Conservation (phyloP, 78 protist species). For the Guillardia theta region DNA sequence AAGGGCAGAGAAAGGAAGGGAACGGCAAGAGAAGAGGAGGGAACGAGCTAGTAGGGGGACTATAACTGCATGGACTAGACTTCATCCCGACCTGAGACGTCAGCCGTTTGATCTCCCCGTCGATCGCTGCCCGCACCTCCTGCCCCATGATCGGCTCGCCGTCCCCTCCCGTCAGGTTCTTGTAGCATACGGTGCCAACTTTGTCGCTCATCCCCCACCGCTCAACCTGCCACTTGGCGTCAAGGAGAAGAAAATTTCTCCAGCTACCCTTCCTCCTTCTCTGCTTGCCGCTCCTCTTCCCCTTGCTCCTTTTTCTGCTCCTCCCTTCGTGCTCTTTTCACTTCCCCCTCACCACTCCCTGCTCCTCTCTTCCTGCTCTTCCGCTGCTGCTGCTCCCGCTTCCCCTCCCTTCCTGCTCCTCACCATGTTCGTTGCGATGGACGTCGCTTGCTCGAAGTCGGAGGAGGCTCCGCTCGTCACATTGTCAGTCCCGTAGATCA, state of each 20-base stretch:
- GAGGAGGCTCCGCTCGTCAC: constrained; percentile 66
- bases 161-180: not conserved
- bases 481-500: constrained; percentile 76
- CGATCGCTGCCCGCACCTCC: not conserved
- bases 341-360: no score
- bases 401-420: no score
- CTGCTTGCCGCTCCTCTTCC: no score
- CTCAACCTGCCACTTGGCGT: not conserved
- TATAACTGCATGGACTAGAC: no score
- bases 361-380: no score
- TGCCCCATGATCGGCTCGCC: not conserved
- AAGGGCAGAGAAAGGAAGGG: not conserved
- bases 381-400: no score
- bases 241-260: no score
- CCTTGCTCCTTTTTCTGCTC: no score
- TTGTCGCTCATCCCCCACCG: constrained; percentile 26
- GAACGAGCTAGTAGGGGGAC: not conserved
- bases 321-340: no score
- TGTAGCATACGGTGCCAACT: not conserved
- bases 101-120: constrained; percentile 16
- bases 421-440: no score
- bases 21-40: not conserved
- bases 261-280: no score
- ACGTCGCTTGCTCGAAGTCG: constrained; percentile 62
- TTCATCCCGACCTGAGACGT: not conserved